These are phyloP conservation scores for Podospora pseudoanserina DNA, from an alignment of 495 filamentous ascomycete species.

Conservation along the genomic window DNA sequence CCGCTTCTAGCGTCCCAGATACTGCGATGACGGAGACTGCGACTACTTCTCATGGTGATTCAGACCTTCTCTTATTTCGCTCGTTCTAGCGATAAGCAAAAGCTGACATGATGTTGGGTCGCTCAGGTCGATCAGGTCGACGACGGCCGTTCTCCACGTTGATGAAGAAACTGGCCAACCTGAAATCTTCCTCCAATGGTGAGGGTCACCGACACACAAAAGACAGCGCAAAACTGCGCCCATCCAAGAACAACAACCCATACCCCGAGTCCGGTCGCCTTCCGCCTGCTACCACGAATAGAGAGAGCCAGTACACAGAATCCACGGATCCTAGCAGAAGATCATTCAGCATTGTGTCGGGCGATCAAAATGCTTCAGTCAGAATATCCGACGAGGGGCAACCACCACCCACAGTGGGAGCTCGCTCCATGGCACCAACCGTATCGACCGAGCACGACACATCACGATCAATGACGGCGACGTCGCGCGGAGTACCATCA, in stretches of 20 bases:
- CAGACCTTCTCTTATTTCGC: conserved; percentile 16
- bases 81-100: conserved; percentile 16
- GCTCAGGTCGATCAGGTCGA: conserved; percentile 50
- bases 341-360: conserved; percentile 36
- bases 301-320: conserved; percentile 57
- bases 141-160: conserved; percentile 85
- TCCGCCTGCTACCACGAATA: conserved; percentile 35
- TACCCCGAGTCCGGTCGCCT: conserved; percentile 65
- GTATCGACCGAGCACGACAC: conserved; percentile 77
- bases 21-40: conserved; percentile 62
- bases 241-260: conserved; percentile 73
- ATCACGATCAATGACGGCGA: conserved; percentile 66
- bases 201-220: conserved; percentile 33
- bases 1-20: conserved; percentile 7
- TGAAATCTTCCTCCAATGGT: conserved; percentile 60
- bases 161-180: conserved; percentile 89
- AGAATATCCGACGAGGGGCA: conserved; percentile 56
- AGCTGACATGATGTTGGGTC: conserved; percentile 35
- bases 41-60: conserved; percentile 60
- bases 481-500: conserved; percentile 69
- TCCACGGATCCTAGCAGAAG: conserved; percentile 43
- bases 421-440: conserved; percentile 71
- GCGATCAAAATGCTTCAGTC: conserved; percentile 50
- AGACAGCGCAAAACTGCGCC: conserved; percentile 52
- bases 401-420: conserved; percentile 56